A percentile compares a stretch with the other conserved stretches of the same genome.
phyloP scores from a whole-genome alignment of 805 yeast genomes.

The Hanseniaspora pseudoguilliermondii region DNA sequence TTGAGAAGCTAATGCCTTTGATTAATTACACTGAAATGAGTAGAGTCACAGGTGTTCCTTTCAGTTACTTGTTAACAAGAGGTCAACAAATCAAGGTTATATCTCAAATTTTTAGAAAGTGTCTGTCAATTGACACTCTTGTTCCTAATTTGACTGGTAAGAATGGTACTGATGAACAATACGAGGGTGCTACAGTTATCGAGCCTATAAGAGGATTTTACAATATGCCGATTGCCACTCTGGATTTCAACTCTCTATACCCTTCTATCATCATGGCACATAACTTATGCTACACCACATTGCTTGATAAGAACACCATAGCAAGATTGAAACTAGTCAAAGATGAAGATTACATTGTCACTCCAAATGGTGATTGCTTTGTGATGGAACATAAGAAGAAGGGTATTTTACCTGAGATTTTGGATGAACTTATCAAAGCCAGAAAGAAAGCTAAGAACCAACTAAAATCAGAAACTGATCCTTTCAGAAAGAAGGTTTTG shows the following conservation, averaged over 20 bases:
- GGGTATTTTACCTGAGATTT: slow-evolving; percentile 84
- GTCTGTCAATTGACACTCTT: slow-evolving; percentile 71
- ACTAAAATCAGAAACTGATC: slow-evolving; percentile 83
- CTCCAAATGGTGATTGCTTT: slow-evolving; percentile 89
- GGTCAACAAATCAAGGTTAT: slow-evolving; percentile 98
- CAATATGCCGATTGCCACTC: slow-evolving; percentile 92
- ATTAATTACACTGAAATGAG: slow-evolving; percentile 99
- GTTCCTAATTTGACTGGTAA: slow-evolving; percentile 71
- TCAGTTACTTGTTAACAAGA: slow-evolving; percentile 71
- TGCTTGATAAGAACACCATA: slow-evolving; percentile 57
- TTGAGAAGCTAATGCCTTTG: slow-evolving; percentile 89
- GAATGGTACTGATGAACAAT: slow-evolving; percentile 75
- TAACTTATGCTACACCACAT: slow-evolving; percentile 86
- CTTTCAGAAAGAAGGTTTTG: slow-evolving; percentile 81
- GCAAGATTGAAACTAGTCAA: slow-evolving; percentile 49
- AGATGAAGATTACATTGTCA: slow-evolving; percentile 64
- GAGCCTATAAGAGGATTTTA: slow-evolving; percentile 94
- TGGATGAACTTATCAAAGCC: slow-evolving; percentile 77
- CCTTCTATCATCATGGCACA: slow-evolving; percentile 99
- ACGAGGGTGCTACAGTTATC: slow-evolving; percentile 98
- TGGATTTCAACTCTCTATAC: slow-evolving; percentile 93
- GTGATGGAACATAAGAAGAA: slow-evolving; percentile 56
- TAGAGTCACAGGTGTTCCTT: slow-evolving; percentile 97
- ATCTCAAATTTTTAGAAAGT: slow-evolving; percentile 88
- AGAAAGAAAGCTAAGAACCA: slow-evolving; percentile 89